Evolutionary conservation across 768 basidiomycete species (phyloP).

Genomic region (Lyophyllum shimeji): DNA sequence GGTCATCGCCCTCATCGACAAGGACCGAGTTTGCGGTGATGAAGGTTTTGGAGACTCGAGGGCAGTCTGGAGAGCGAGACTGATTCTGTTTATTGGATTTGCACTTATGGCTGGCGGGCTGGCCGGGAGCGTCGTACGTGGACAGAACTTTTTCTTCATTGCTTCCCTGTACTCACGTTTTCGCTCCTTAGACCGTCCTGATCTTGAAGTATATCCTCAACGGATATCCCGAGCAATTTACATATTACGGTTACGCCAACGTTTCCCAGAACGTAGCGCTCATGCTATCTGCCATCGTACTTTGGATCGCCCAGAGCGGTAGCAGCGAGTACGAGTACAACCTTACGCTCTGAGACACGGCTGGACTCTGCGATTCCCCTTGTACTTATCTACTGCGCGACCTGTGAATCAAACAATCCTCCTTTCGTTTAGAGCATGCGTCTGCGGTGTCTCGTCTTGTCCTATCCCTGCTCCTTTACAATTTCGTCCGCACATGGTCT

Average conservation of each 20-base stretch:
- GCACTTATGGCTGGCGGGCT: slow-evolving; percentile 97
- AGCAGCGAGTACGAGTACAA: slow-evolving; percentile 93
- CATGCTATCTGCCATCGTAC: slow-evolving; percentile 81
- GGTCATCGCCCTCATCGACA: slow-evolving; percentile 92
- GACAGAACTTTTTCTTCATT: neutral
- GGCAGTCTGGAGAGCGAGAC: slow-evolving; percentile 88
- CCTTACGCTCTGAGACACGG: slow-evolving; percentile 55
- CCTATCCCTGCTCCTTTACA: neutral
- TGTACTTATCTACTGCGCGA: slow-evolving; percentile 12
- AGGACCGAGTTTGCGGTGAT: slow-evolving; percentile 80
- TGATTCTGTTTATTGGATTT: slow-evolving; percentile 93
- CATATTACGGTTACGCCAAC: slow-evolving; percentile 92
- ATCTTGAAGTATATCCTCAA: slow-evolving; percentile 88
- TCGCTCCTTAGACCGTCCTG: slow-evolving; percentile 66
- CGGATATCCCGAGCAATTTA: slow-evolving; percentile 70
- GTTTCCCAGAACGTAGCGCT: slow-evolving; percentile 90
- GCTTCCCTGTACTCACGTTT: neutral
- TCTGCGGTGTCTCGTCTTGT: neutral
- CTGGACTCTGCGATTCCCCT: neutral
- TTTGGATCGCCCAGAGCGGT: slow-evolving; percentile 90
- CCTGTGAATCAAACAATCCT: neutral
- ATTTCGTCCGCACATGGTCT: no score
- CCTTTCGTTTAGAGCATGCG: neutral
- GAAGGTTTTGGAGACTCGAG: slow-evolving; percentile 79
- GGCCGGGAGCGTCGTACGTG: slow-evolving; percentile 92